These are phyloP conservation scores for Ulota crispa DNA, from an alignment of 225 moss, liverwort and hornwort species.

Conservation along the genomic window DNA sequence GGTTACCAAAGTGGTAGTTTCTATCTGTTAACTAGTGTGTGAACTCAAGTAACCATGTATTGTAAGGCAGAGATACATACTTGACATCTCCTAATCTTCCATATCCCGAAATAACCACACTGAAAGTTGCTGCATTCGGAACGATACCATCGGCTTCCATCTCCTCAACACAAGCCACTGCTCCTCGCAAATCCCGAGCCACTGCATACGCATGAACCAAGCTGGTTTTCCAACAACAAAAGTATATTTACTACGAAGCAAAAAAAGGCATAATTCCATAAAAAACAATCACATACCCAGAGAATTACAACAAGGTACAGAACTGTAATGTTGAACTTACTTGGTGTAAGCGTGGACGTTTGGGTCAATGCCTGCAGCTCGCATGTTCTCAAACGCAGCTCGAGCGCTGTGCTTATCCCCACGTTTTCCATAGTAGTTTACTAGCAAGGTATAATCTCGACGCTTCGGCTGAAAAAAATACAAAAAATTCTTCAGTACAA, in stretches of 20 bases:
- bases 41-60: neutral
- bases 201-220: slow-evolving; percentile 75
- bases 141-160: slow-evolving; percentile 71
- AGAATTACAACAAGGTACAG: slow-evolving; percentile 1
- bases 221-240: slow-evolving; percentile 42
- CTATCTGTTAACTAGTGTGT: neutral
- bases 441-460: slow-evolving; percentile 67
- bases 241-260: slow-evolving; percentile 8
- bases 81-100: slow-evolving; percentile 59
- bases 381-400: slow-evolving; percentile 74
- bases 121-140: slow-evolving; percentile 72
- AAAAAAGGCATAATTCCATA: neutral
- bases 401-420: slow-evolving; percentile 79
- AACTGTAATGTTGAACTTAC: slow-evolving; percentile 30
- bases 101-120: slow-evolving; percentile 81
- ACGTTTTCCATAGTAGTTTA: slow-evolving; percentile 72
- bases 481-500: slow-evolving; percentile 1
- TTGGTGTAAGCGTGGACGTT: slow-evolving; percentile 79
- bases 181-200: slow-evolving; percentile 70
- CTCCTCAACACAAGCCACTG: slow-evolving; percentile 70
- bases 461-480: slow-evolving; percentile 55
- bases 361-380: slow-evolving; percentile 67
- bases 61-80: slow-evolving; percentile 45
- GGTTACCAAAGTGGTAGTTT: neutral
- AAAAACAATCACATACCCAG: neutral